A percentile compares a stretch with the other conserved stretches of the same genome.
Evolutionary conservation across 805 yeast genomes (phyloP).

Genomic region (Helenozyma rhizophorensis): DNA sequence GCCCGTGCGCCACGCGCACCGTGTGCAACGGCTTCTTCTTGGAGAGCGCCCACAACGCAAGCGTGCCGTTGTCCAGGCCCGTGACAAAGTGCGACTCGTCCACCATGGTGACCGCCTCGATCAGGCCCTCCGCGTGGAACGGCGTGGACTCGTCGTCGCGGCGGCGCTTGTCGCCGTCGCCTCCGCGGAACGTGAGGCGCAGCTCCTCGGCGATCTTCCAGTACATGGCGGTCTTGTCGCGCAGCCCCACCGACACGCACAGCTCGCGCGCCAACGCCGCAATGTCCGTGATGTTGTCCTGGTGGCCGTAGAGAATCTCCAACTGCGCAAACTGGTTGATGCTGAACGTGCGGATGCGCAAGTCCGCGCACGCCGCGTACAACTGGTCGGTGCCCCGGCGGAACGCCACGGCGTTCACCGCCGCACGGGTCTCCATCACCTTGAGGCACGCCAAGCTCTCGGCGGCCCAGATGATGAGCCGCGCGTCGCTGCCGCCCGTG

Average conservation of each 20-base stretch:
- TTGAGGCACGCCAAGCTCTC: slow-evolving; percentile 73
- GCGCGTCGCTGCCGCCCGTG: slow-evolving; percentile 84
- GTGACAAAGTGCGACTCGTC: slow-evolving; percentile 93
- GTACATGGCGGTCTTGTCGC: slow-evolving; percentile 91
- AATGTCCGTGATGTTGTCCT: slow-evolving; percentile 80
- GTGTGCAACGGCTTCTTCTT: slow-evolving; percentile 83
- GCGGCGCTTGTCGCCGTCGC: slow-evolving; percentile 48
- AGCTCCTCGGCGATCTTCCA: slow-evolving; percentile 98
- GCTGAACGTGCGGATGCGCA: slow-evolving; percentile 82
- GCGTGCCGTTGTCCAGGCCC: slow-evolving; percentile 91
- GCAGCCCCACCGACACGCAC: slow-evolving; percentile 92
- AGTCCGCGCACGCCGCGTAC: slow-evolving; percentile 90
- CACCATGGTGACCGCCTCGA: slow-evolving; percentile 84
- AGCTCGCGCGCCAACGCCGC: slow-evolving; percentile 80
- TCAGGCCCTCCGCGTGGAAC: slow-evolving; percentile 74
- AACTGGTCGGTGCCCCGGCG: slow-evolving; percentile 79
- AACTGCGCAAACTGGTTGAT: slow-evolving; percentile 82
- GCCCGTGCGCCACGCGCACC: slow-evolving; percentile 73
- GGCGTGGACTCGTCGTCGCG: slow-evolving; percentile 17
- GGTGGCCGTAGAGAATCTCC: slow-evolving; percentile 93
- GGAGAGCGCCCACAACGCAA: slow-evolving; percentile 84
- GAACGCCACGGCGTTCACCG: slow-evolving; percentile 69
- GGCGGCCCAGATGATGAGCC: slow-evolving; percentile 81
- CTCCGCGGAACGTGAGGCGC: slow-evolving; percentile 89
- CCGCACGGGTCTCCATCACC: slow-evolving; percentile 74